A percentile compares a stretch with the other conserved stretches of the same genome.
These are phyloP conservation scores for Aspergillus udagawae DNA, from an alignment of 2,329 filamentous ascomycete genomes.

Conservation along the genomic window DNA sequence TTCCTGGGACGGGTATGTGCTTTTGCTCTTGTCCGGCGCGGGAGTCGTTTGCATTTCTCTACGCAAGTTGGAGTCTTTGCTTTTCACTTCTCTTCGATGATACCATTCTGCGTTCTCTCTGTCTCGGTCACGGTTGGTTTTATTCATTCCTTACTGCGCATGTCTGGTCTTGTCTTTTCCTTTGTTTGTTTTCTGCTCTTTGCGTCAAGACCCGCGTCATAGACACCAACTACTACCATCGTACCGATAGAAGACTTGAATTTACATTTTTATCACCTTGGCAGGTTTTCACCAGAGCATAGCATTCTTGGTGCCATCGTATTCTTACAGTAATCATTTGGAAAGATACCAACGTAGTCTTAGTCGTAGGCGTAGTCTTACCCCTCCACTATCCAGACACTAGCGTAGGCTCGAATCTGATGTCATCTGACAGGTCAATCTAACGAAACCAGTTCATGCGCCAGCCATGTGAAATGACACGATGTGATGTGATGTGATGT, in stretches of 20 bases:
- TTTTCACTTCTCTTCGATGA: constrained; percentile 28
- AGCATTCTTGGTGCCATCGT: not conserved
- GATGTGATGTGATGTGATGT: not conserved
- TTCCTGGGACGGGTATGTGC: constrained; percentile 19
- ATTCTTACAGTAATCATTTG: not conserved
- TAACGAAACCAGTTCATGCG: not conserved
- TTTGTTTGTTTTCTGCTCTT: not conserved
- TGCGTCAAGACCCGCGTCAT: constrained; percentile 1
- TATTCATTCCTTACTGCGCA: constrained; percentile 15
- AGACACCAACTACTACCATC: constrained; percentile 17
- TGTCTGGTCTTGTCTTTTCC: constrained; percentile 5
- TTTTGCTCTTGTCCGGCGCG: constrained; percentile 17
- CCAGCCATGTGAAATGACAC: not conserved
- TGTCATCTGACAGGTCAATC: constrained; percentile 6
- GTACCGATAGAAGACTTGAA: constrained; percentile 11
- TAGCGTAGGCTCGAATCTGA: not conserved
- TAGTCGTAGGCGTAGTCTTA: not conserved
- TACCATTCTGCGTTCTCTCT: constrained; percentile 33
- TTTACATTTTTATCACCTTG: not conserved
- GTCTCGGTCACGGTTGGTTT: constrained; percentile 15
- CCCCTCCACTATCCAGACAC: not conserved
- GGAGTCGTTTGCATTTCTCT: constrained; percentile 23
- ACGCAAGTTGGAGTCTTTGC: constrained; percentile 24
- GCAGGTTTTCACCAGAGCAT: not conserved
- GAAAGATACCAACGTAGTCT: not conserved